These are phyloP conservation scores for Penicillium nucicola DNA, from an alignment of 495 filamentous ascomycete genomes.

Conservation along the genomic window DNA sequence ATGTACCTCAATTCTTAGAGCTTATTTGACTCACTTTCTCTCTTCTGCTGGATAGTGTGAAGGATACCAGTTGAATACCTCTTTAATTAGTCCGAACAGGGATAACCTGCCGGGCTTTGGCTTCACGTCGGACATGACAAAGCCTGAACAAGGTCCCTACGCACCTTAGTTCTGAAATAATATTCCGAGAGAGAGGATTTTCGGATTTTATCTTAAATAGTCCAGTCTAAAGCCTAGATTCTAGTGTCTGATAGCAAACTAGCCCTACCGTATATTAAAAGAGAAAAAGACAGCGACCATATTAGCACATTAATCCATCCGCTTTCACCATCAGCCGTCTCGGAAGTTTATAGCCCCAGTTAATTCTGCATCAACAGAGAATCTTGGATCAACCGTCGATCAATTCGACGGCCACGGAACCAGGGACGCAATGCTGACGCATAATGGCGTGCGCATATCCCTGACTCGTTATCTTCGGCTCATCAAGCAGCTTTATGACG, in stretches of 20 bases:
- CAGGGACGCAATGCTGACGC: constrained; percentile 10
- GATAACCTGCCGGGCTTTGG: constrained; percentile 14
- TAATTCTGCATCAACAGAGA: too few species aligned
- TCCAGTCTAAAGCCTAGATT: too few species aligned
- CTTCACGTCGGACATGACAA: constrained; percentile 21
- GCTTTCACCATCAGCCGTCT: constrained; percentile 15
- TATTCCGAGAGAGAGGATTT: neutral
- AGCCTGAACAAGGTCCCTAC: neutral
- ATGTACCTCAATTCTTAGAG: neutral
- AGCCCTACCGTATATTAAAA: neutral
- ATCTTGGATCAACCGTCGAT: too few species aligned
- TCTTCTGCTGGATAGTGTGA: constrained; percentile 39
- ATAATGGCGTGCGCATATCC: constrained; percentile 27
- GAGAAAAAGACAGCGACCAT: neutral
- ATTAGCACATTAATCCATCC: constrained; percentile 14
- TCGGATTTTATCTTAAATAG: too few species aligned
- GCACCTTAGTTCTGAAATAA: neutral
- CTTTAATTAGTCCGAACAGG: constrained; percentile 34
- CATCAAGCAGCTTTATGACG: constrained; percentile 25
- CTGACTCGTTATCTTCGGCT: constrained; percentile 17
- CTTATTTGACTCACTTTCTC: constrained; percentile 28
- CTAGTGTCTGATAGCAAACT: neutral
- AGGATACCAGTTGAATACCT: constrained; percentile 50
- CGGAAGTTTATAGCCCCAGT: neutral
- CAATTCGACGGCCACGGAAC: too few species aligned